Conservation (phyloP, 257 asterid genomes). For the Ajuga chamaepitys region DNA sequence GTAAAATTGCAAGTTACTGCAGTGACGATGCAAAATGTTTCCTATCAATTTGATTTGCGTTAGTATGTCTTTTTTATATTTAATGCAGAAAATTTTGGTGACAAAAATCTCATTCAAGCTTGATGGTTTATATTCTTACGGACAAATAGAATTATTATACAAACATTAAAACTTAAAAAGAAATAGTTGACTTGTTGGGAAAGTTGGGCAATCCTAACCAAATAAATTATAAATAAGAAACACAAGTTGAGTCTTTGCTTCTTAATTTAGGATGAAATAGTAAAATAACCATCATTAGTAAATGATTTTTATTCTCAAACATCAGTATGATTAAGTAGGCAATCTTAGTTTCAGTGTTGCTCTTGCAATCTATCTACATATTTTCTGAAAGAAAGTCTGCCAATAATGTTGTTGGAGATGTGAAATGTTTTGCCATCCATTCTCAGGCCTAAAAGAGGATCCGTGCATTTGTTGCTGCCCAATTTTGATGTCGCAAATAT, state of each 20-base stretch:
- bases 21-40: neutral
- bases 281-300: neutral
- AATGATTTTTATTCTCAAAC: neutral
- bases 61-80: neutral
- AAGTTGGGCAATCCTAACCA: slow-evolving; percentile 4
- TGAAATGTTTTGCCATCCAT: neutral
- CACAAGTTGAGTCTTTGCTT: neutral
- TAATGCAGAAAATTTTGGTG: neutral
- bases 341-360: neutral
- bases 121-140: slow-evolving; percentile 2
- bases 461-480: slow-evolving; percentile 1
- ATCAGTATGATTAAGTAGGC: neutral
- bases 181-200: neutral
- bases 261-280: neutral
- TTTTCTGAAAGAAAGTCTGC: neutral
- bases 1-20: slow-evolving; percentile 1
- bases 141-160: neutral
- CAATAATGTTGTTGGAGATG: slow-evolving; percentile 4
- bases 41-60: neutral
- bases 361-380: neutral
- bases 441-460: neutral
- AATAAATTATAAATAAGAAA: neutral
- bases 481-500: neutral
- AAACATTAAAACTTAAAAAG: neutral
- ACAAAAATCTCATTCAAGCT: neutral